phyloP scores from a whole-genome alignment of 148 eudicot species.

The Rhododendron griersonianum region DNA sequence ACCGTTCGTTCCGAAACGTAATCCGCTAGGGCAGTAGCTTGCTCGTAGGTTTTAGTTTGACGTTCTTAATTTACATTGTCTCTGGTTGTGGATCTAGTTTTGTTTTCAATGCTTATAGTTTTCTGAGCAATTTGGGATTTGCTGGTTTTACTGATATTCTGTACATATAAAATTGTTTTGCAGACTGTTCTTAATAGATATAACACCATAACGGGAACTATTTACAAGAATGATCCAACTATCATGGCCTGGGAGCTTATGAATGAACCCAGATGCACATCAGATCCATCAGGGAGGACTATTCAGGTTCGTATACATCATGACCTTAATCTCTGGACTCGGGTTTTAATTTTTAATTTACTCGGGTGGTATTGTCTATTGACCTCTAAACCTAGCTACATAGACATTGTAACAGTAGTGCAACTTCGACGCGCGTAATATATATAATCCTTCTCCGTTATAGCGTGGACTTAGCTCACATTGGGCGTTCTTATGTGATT shows the following conservation, averaged over 20 bases:
- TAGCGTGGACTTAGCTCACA: neutral
- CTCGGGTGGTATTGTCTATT: neutral
- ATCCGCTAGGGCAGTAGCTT: too few species aligned
- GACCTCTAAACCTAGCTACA: neutral
- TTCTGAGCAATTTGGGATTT: neutral
- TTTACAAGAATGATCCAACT: conserved; percentile 90
- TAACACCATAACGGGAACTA: conserved; percentile 63
- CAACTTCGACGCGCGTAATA: neutral
- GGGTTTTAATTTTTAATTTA: neutral
- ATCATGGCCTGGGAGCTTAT: conserved; percentile 99
- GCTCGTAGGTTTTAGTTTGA: too few species aligned
- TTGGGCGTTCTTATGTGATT: neutral
- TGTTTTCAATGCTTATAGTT: neutral
- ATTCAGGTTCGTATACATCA: conserved; percentile 49
- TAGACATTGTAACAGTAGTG: neutral
- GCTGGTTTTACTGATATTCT: neutral
- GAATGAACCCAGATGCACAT: conserved; percentile 95
- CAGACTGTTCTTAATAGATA: conserved; percentile 78
- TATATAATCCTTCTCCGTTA: neutral
- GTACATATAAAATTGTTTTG: conserved; percentile 13
- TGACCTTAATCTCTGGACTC: neutral
- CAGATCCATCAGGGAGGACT: conserved; percentile 89
- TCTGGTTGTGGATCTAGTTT: neutral
- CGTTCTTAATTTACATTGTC: neutral
- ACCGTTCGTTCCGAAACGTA: too few species aligned